These are phyloP conservation scores for Pseudophaeomoniella oleicola DNA, from an alignment of 2,329 filamentous ascomycete genomes.

Conservation along the genomic window DNA sequence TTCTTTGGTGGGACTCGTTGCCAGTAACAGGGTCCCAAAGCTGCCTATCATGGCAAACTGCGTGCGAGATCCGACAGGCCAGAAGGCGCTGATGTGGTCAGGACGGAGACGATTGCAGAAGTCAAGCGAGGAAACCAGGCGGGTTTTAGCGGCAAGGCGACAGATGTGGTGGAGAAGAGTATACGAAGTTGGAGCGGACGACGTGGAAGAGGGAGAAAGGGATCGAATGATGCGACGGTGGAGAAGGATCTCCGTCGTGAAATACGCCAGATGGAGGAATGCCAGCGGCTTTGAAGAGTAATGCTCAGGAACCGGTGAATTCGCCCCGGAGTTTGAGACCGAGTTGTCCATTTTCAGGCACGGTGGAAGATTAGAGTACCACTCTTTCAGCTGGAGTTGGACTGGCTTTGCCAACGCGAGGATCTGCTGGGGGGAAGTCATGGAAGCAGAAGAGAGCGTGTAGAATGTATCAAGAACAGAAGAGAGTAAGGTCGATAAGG, in stretches of 20 bases:
- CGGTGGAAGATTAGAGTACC: constrained; percentile 31
- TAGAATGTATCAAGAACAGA: constrained; percentile 36
- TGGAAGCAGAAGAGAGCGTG: constrained; percentile 29
- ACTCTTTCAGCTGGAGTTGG: constrained; percentile 34
- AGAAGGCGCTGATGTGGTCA: constrained; percentile 70
- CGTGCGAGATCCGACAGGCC: constrained; percentile 36
- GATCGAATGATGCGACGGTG: constrained; percentile 84
- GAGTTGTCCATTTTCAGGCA: constrained; percentile 32
- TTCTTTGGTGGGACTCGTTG: constrained; percentile 69
- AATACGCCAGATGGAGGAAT: constrained; percentile 82
- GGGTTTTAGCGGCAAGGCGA: constrained; percentile 79
- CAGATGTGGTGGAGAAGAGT: constrained; percentile 69
- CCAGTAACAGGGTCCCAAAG: constrained; percentile 81
- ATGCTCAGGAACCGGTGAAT: constrained; percentile 22
- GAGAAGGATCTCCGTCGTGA: constrained; percentile 84
- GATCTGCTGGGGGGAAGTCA: constrained; percentile 26
- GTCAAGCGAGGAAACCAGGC: constrained; percentile 89
- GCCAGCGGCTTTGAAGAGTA: constrained; percentile 34
- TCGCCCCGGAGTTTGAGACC: constrained; percentile 17
- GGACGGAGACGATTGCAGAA: constrained; percentile 85
- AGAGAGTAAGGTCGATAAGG: constrained; percentile 34
- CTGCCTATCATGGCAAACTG: constrained; percentile 91
- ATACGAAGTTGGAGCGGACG: constrained; percentile 33
- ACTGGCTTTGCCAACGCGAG: constrained; percentile 36
- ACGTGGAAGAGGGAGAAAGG: constrained; percentile 25